phyloP scores from a whole-genome alignment of 2,329 filamentous ascomycete species.

The Laburnicola sp. region DNA sequence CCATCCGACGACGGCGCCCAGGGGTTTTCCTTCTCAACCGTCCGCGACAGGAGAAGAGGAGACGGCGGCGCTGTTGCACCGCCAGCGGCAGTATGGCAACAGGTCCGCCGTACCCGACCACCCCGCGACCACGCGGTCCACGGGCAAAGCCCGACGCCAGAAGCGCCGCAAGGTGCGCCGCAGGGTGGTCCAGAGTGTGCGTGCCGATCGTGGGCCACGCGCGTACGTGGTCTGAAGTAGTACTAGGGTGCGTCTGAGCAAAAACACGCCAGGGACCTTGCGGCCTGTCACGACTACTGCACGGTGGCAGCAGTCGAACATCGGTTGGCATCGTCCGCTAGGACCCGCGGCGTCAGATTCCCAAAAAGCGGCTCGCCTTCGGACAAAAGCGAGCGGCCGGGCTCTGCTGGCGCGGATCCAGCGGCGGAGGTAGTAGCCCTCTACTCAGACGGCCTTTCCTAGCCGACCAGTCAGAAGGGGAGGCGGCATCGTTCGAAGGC shows the following conservation, averaged over 20 bases:
- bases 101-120: no score
- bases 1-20: no score
- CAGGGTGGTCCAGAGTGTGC: conserved; percentile 11
- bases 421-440: conserved; percentile 1
- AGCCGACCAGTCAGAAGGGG: background rate
- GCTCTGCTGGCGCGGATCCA: background rate
- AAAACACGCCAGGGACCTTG: conserved; percentile 28
- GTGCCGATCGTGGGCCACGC: conserved; percentile 14
- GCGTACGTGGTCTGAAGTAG: background rate
- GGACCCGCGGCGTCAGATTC: background rate
- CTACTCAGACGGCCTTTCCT: conserved; percentile 5
- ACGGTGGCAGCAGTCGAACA: conserved; percentile 16
- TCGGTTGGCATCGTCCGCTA: conserved; percentile 35
- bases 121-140: no score
- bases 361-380: background rate
- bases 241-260: conserved; percentile 25
- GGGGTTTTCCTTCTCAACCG: no score
- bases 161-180: background rate
- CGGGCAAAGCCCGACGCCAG: no score
- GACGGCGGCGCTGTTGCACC: no score
- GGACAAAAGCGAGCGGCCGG: background rate
- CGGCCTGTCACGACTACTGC: conserved; percentile 25
- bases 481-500: background rate
- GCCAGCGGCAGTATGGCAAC: no score
- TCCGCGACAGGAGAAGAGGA: no score